Base-by-base conservation (phyloP, 129 eudicot species). In the Solidago caesia region DNA sequence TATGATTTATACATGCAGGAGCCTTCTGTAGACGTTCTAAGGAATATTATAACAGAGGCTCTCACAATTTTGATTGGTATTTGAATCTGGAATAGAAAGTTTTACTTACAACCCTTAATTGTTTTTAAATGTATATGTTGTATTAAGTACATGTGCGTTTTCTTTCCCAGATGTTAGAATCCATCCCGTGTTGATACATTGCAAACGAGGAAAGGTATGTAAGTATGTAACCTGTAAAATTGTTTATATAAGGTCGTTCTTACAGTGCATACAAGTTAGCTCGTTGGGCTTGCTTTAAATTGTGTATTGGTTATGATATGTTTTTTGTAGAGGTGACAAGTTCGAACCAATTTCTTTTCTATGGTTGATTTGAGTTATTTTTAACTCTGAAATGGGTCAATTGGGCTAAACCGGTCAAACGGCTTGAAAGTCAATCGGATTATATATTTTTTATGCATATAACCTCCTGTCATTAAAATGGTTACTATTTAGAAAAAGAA, bases 171-270 rank as follows among this genome's bases (percentile, higher is more conserved):
- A 88, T 81, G 86, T 81, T 66, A 72, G 90, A 71, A 85, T 81
- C 55, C 89, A 88, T 76, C 94, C 90, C 1, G 80, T 85, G 70
- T 76, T 88, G 49, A 88, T 88, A 62, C 94, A 88, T 55, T 88
- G 94, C 85, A 85, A 76, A 73, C 80, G 86, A 64, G 90, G 94
- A 74, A 88, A 88, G 90, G 94, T 88, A 85, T 16, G 71, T 58
- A 44, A 53, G 94, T 88, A 85, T 16, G 71, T 58, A 44, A 46
- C 51, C 12, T 53, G 10, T 64, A 43, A 71, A 78, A 4, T 6
- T 51, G 9, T 6, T 26, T 21, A n/a, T 56, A 15, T 56, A 6
- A 33, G 39, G 39, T 33, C 39, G 3, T 33, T 33, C 39, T 33
- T 33, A 33, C 39, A 1, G 39, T 33, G 39, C 39, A 33, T 33